Evolutionary conservation across 805 yeast genomes (phyloP).

Genomic region (Maudiozyma serrabonitensis): DNA sequence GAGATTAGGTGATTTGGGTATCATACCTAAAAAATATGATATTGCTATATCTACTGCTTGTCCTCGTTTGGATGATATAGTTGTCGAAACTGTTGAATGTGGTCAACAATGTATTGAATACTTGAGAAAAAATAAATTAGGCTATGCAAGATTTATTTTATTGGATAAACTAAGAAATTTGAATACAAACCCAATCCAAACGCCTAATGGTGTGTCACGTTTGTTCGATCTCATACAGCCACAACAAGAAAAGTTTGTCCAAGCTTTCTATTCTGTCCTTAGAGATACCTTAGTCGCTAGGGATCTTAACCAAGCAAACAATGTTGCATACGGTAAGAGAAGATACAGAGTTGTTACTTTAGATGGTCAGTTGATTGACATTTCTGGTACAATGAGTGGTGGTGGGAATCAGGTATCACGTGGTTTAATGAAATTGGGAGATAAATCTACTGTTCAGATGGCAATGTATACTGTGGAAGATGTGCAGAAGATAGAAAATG

Average conservation of each 20-base stretch:
- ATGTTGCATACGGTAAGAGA: slow-evolving; percentile 73
- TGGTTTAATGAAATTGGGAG: slow-evolving; percentile 58
- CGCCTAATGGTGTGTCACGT: slow-evolving; percentile 73
- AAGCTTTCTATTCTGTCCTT: slow-evolving; percentile 83
- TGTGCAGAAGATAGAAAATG: slow-evolving; percentile 42
- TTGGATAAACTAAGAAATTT: slow-evolving; percentile 62
- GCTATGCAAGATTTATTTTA: slow-evolving; percentile 81
- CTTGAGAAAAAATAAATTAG: slow-evolving; percentile 70
- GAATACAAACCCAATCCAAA: slow-evolving; percentile 45
- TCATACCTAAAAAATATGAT: slow-evolving; percentile 80
- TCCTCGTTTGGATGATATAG: slow-evolving; percentile 83
- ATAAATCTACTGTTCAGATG: not conserved
- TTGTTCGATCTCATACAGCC: slow-evolving; percentile 76
- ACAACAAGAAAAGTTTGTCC: slow-evolving; percentile 54
- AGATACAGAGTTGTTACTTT: slow-evolving; percentile 86
- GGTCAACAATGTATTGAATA: slow-evolving; percentile 76
- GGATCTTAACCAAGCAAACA: slow-evolving; percentile 68
- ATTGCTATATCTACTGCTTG: slow-evolving; percentile 93
- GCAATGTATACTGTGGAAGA: slow-evolving; percentile 40
- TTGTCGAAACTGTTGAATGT: slow-evolving; percentile 68
- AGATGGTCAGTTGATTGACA: slow-evolving; percentile 85
- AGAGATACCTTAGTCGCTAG: slow-evolving; percentile 82
- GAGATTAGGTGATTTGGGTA: slow-evolving; percentile 85
- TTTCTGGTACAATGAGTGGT: slow-evolving; percentile 93
- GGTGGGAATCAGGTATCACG: slow-evolving; percentile 68